Evolutionary conservation across 1,284 basidiomycete genomes (phyloP).

Genomic region (Pseudozyma pruni): DNA sequence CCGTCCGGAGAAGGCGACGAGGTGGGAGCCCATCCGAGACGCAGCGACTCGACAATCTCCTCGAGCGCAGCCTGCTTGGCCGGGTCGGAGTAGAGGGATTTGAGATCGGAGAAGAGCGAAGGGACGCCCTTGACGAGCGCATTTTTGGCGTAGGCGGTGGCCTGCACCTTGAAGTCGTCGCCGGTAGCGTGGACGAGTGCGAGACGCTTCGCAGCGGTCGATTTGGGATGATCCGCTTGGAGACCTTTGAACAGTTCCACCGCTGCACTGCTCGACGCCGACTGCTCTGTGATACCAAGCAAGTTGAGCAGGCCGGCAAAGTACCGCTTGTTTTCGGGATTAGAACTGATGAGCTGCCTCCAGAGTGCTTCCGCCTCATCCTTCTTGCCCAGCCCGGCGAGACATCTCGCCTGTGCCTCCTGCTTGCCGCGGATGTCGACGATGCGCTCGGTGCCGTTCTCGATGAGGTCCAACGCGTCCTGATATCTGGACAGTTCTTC

Average conservation of each 20-base stretch:
- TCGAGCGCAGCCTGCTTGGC: conserved; percentile 78
- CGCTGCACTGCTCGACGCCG: conserved; percentile 21
- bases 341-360: conserved; percentile 82
- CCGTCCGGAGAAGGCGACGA: conserved; percentile 19
- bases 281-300: conserved; percentile 74
- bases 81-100: conserved; percentile 79
- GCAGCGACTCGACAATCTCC: conserved; percentile 72
- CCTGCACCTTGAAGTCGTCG: conserved; percentile 77
- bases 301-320: conserved; percentile 79
- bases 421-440: conserved; percentile 37
- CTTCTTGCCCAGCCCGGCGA: conserved; percentile 74
- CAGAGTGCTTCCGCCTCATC: conserved; percentile 82
- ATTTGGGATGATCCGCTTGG: conserved; percentile 51
- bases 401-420: conserved; percentile 51
- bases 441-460: conserved; percentile 65
- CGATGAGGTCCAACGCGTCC: conserved; percentile 68
- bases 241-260: conserved; percentile 43
- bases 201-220: conserved; percentile 53
- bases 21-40: conserved; percentile 50
- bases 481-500: conserved; percentile 76
- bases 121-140: conserved; percentile 88
- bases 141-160: conserved; percentile 77
- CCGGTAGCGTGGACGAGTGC: conserved; percentile 50
- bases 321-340: conserved; percentile 84
- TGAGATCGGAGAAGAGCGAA: conserved; percentile 92